Base-by-base conservation (phyloP, 2,329 filamentous ascomycete species). In the Cladosporium sp. region DNA sequence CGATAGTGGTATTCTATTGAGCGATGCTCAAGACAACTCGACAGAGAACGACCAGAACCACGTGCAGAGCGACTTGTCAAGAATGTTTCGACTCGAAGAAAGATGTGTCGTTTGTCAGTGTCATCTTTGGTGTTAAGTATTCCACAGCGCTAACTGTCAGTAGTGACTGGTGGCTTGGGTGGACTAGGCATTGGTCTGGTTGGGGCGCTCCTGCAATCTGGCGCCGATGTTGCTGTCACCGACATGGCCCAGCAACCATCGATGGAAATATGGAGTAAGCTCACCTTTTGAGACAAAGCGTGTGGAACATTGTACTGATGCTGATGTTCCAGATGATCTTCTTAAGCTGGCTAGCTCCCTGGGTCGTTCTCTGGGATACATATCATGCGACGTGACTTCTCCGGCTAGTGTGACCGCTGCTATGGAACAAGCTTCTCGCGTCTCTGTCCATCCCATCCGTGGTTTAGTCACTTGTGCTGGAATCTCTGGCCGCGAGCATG, bases 401-500 rank as follows among this genome's bases (percentile, higher is more conserved):
- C 43, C 43, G 7, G 15, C 22, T 3, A 47, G 43, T 9, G 43
- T 47, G 3, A 9, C 22, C 2, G 43, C 22, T 25, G 25, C 22
- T 7, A 47, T 95, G 39, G 86, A 91, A 70, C 77, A 75, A 30
- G 81, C 88, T 51, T 79, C 93, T 43, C 78, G 82, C 62, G 77
- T 76, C 6, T 92, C 94, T 62, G 87, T 84, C 15, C 77, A 83
- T 52, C 83, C 88, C 6, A 75, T 95, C 62, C 89, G 63, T n/a
- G 67, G 66, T 20, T 51, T 69, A 19, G 62, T 69, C 22, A 61
- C 63, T n/a, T 69, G 66, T 45, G 65, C 65, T 3, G 67, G 66
- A 9, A 66, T 69, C 28, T 64, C 67, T 38, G 65, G 64, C 25
- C 62, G 59, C 28, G 65, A 63, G 1, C 63, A 64, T 12, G 73